Percentiles rank a stretch among this genome's conserved stretches.
Conservation (phyloP, 805 yeast genomes). For the Tetrapisispora phaffii region DNA sequence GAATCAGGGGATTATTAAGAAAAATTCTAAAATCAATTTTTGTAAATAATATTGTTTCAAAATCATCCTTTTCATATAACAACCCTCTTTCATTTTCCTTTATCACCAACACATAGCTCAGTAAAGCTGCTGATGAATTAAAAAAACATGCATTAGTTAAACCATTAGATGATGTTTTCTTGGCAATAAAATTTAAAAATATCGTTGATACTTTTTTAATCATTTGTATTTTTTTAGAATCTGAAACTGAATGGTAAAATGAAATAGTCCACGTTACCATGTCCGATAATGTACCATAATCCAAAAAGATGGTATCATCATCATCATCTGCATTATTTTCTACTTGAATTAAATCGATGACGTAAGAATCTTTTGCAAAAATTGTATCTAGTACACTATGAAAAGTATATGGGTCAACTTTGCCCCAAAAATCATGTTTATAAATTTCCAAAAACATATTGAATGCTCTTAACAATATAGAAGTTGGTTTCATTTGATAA, state of each 20-base stretch:
- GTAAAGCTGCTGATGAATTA: constrained; percentile 30
- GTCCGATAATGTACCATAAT: constrained; percentile 33
- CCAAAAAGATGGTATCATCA: constrained; percentile 18
- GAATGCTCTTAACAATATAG: constrained; percentile 46
- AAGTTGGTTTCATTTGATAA: constrained; percentile 33
- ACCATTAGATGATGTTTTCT: constrained; percentile 15
- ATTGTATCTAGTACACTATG: constrained; percentile 51
- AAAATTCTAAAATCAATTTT: constrained; percentile 42
- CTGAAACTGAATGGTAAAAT: constrained; percentile 35
- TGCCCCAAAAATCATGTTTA: constrained; percentile 43
- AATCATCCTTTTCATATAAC: constrained; percentile 23
- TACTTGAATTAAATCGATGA: constrained; percentile 28
- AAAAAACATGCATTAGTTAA: constrained; percentile 28
- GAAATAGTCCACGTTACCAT: constrained; percentile 47
- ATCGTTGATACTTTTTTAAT: constrained; percentile 42
- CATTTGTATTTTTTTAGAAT: constrained; percentile 43
- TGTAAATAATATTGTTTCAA: constrained; percentile 33
- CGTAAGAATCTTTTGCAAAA: constrained; percentile 43
- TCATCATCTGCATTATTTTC: constrained; percentile 23
- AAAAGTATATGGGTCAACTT: constrained; percentile 44
- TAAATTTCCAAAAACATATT: constrained; percentile 35
- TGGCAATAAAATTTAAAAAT: constrained; percentile 34
- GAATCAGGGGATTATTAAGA: constrained; percentile 31
- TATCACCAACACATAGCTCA: constrained; percentile 25
- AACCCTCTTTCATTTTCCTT: constrained; percentile 21